Evolutionary conservation across 495 filamentous ascomycete species (phyloP), one percentile per base, ranked within the genome.

Genomic region (Neurospora tetrasperma): DNA sequence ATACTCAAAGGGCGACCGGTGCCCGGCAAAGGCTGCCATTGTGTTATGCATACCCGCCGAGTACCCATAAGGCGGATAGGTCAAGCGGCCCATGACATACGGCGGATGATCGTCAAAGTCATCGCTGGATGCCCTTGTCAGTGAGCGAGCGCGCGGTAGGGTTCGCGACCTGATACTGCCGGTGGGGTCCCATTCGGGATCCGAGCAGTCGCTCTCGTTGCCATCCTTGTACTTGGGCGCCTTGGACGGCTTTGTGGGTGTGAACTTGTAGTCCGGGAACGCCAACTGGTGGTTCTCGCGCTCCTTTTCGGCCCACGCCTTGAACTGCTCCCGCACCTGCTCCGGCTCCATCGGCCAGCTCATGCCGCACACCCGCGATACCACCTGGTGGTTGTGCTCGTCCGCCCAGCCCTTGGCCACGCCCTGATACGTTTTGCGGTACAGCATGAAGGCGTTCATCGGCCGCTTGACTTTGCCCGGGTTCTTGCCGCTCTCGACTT

Each of bases 371-470:
- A 94, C 88, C 27, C 88, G 88, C 3, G 96, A 98, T 72, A 99
- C 93, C 23, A 96, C 86, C 79, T 99, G 96, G 78, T 98, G 95
- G 82, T 98, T 98, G 82, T 94, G 95, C 77, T 97, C 91, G 10
- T 88, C 83, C 74, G 92, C 92, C 88, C 90, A 93, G 48, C 87
- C 81, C 80, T 98, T 98, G 71, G 91, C 91, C 6, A 94, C 87
- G 48, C 95, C 93, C 35, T 95, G 91, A 77, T 92, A 98, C 6
- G 95, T 93, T 69, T 94, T 97, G 10, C 96, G 91, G 80, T 99
- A 99, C 38, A 99, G 86, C 93, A 99, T 98, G 86, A 98, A 99
- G 2, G 94, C 94, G 78, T 99, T 99, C 92, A 98, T 98, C 1
- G 96, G 96, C 42, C 96, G 85, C 74, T 94, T 93, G 72, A 99